Percentiles rank a stretch among this genome's conserved stretches.
These are phyloP conservation scores for Hevea brasiliensis DNA, from an alignment of 345 rosid species.

Conservation along the genomic window DNA sequence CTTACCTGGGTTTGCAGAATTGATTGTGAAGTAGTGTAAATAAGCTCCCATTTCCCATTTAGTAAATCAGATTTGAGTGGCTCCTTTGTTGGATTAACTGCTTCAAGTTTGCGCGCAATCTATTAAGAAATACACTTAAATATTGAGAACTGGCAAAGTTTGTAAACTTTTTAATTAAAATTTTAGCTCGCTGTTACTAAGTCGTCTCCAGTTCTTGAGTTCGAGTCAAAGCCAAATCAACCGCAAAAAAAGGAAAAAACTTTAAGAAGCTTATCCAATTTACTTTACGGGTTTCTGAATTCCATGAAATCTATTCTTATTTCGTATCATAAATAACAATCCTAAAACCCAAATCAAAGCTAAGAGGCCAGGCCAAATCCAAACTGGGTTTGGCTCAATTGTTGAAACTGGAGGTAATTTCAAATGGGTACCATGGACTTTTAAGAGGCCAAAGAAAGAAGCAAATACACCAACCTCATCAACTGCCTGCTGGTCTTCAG, in stretches of 20 bases:
- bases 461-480: slow-evolving; percentile 50
- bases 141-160: neutral
- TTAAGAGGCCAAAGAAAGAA: neutral
- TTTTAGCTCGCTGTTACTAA: neutral
- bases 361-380: neutral
- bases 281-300: neutral
- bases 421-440: neutral
- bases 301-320: neutral
- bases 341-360: neutral
- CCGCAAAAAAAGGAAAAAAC: no score
- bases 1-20: slow-evolving; percentile 77
- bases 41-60: slow-evolving; percentile 93
- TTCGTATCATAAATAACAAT: neutral
- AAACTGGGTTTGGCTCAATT: neutral
- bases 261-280: no score
- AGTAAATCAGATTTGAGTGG: slow-evolving; percentile 72
- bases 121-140: slow-evolving; percentile 25
- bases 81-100: slow-evolving; percentile 68
- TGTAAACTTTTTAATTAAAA: neutral
- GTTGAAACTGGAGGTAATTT: no score
- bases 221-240: no score
- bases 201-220: no score
- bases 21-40: slow-evolving; percentile 81
- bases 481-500: slow-evolving; percentile 69
- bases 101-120: slow-evolving; percentile 83